Conservation (phyloP, 2,329 filamentous ascomycete species). For the Corynespora cassiicola region DNA sequence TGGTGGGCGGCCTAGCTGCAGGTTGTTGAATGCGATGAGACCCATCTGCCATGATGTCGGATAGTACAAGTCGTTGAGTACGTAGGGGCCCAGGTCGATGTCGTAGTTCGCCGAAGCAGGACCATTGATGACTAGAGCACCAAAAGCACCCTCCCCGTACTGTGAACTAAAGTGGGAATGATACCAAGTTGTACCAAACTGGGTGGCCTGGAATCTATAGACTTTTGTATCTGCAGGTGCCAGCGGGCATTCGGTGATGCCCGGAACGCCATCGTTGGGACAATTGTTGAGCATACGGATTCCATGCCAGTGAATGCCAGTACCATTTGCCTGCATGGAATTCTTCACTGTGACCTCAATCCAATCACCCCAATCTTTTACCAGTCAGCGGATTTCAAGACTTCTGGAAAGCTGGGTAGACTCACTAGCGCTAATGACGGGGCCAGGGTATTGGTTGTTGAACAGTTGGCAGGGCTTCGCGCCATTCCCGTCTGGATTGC, state of each 20-base stretch:
- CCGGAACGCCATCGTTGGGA: constrained; percentile 61
- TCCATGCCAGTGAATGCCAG: constrained; percentile 67
- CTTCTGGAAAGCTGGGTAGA: constrained; percentile 39
- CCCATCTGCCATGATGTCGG: constrained; percentile 28
- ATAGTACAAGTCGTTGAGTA: constrained; percentile 68
- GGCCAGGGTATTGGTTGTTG: constrained; percentile 30
- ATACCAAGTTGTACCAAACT: constrained; percentile 34
- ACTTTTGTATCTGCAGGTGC: constrained; percentile 49
- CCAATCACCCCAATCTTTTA: constrained; percentile 28
- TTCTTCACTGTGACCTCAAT: constrained; percentile 55
- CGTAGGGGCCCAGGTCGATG: constrained; percentile 63
- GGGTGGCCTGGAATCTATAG: constrained; percentile 29
- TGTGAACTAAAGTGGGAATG: constrained; percentile 44
- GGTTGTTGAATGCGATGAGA: constrained; percentile 23
- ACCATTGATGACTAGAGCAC: constrained; percentile 47
- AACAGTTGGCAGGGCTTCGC: constrained; percentile 23
- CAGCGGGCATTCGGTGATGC: constrained; percentile 60
- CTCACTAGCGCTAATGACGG: constrained; percentile 33
- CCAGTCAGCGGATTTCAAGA: constrained; percentile 8
- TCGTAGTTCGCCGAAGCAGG: constrained; percentile 55
- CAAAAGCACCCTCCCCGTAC: constrained; percentile 49
- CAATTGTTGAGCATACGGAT: constrained; percentile 54
- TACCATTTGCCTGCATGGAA: constrained; percentile 60
- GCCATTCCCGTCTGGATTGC: constrained; percentile 28
- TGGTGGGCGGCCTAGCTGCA: constrained; percentile 35